These are phyloP conservation scores for Cladobotryum protrusum DNA, from an alignment of 2,329 filamentous ascomycete genomes.

Conservation along the genomic window DNA sequence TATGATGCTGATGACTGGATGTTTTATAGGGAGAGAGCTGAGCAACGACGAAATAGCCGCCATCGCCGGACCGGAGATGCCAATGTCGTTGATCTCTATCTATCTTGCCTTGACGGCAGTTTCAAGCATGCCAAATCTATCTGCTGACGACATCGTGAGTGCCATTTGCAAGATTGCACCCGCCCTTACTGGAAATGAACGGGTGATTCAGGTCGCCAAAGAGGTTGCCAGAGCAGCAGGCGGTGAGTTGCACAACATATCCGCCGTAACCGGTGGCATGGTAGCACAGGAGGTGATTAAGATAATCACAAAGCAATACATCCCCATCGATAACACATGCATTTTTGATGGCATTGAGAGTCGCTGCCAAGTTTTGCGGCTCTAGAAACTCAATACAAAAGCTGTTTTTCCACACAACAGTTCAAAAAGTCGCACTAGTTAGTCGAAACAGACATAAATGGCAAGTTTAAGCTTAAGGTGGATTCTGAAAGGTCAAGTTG, in stretches of 20 bases:
- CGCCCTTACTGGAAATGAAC: conserved; percentile 43
- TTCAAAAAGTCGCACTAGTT: neutral
- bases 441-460: too few species aligned
- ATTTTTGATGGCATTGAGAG: conserved; percentile 63
- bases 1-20: neutral
- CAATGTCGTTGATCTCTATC: conserved; percentile 58
- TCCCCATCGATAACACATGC: conserved; percentile 65
- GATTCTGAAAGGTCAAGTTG: too few species aligned
- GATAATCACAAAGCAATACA: conserved; percentile 67
- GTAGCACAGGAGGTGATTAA: conserved; percentile 98
- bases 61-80: conserved; percentile 39
- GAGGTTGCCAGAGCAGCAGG: conserved; percentile 72
- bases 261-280: conserved; percentile 81
- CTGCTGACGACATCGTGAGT: conserved; percentile 48
- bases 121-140: conserved; percentile 37
- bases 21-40: conserved; percentile 44
- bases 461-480: too few species aligned
- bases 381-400: conserved; percentile 28
- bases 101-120: conserved; percentile 60
- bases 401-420: too few species aligned
- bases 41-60: conserved; percentile 48
- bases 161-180: conserved; percentile 38
- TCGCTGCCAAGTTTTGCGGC: conserved; percentile 51
- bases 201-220: conserved; percentile 48
- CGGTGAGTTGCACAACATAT: conserved; percentile 88